These are phyloP conservation scores for Yamadazyma atlantica DNA, from an alignment of 1,139 yeast genomes.

Conservation along the genomic window DNA sequence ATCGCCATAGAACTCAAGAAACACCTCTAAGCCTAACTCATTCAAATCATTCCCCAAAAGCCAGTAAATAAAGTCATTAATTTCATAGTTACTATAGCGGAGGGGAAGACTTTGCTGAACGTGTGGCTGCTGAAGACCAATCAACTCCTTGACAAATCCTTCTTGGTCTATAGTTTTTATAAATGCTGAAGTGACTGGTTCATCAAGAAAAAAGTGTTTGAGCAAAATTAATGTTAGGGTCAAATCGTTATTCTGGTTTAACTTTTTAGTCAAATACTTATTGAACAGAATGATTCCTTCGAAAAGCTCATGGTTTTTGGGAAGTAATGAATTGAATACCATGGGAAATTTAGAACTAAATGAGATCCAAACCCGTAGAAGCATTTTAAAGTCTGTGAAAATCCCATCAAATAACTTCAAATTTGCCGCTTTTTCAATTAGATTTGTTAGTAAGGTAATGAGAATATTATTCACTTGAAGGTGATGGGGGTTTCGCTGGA, in stretches of 20 bases:
- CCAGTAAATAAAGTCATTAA: conserved; percentile 14
- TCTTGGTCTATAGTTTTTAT: neutral
- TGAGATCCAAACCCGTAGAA: conserved; percentile 26
- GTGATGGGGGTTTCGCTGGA: conserved; percentile 21
- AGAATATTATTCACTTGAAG: conserved; percentile 24
- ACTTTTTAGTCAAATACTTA: conserved; percentile 2
- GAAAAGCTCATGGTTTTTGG: conserved; percentile 34
- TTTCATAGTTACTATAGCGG: conserved; percentile 7
- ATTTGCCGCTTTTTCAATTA: conserved; percentile 9
- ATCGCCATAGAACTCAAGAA: conserved; percentile 12
- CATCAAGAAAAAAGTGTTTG: conserved; percentile 2
- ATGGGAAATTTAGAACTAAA: conserved; percentile 17
- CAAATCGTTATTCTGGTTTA: neutral
- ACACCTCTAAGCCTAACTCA: conserved; percentile 6
- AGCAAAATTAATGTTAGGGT: conserved; percentile 5
- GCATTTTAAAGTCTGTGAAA: neutral
- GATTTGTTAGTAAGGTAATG: conserved; percentile 17
- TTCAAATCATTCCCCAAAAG: conserved; percentile 5
- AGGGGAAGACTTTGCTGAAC: conserved; percentile 10
- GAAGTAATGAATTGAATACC: conserved; percentile 30
- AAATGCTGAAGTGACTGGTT: neutral
- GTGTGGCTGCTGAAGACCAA: neutral
- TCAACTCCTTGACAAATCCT: neutral
- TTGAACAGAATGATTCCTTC: conserved; percentile 17
- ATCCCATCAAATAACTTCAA: neutral